Percentiles rank a stretch among this genome's conserved stretches.
phyloP scores from a whole-genome alignment of 495 filamentous ascomycete genomes.

The Penicillium bovifimosum region DNA sequence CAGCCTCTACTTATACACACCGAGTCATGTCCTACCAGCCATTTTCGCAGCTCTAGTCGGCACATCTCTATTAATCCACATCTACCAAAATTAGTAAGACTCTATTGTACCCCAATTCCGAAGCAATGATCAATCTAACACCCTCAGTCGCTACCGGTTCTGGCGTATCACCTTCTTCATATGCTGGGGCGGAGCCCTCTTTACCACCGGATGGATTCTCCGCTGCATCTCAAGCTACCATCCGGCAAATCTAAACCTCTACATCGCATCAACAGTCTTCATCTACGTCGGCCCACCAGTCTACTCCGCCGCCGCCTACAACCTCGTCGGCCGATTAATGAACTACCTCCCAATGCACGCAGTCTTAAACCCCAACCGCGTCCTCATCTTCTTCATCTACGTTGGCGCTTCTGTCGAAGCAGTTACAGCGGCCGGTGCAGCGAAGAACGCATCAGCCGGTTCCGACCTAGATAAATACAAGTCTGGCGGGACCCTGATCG shows the following conservation, averaged over 20 bases:
- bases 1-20: slow-evolving; percentile 27
- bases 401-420: slow-evolving; percentile 32
- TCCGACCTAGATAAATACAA: slow-evolving; percentile 16
- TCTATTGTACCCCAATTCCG: too few species aligned
- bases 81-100: slow-evolving; percentile 37
- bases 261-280: slow-evolving; percentile 47
- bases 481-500: slow-evolving; percentile 28
- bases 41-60: slow-evolving; percentile 35
- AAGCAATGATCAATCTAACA: background rate
- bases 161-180: slow-evolving; percentile 44
- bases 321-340: slow-evolving; percentile 52
- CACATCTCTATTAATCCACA: slow-evolving; percentile 29
- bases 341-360: slow-evolving; percentile 40
- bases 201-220: slow-evolving; percentile 39
- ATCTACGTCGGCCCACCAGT: slow-evolving; percentile 50
- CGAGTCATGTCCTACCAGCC: slow-evolving; percentile 36
- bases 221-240: slow-evolving; percentile 36
- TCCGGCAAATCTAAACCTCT: slow-evolving; percentile 33
- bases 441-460: slow-evolving; percentile 28
- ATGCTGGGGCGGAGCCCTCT: slow-evolving; percentile 36
- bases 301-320: slow-evolving; percentile 55
- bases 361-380: slow-evolving; percentile 35
- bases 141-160: slow-evolving; percentile 29
- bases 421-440: slow-evolving; percentile 34
- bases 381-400: slow-evolving; percentile 32